Base-by-base conservation (phyloP, 2,329 filamentous ascomycete genomes). In the Pezicula rhizophila region DNA sequence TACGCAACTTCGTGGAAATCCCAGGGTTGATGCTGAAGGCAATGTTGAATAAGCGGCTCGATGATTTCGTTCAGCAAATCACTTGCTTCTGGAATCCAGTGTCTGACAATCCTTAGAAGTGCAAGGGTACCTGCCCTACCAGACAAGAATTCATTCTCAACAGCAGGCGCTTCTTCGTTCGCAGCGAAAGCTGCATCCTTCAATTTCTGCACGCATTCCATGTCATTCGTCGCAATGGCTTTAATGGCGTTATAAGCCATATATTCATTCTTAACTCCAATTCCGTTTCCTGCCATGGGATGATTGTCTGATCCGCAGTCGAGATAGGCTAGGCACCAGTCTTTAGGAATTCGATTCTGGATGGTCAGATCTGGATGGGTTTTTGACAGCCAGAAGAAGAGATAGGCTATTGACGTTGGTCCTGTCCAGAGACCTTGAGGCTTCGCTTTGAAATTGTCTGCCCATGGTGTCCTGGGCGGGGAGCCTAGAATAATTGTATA, bases 81-180 rank as follows among this genome's bases (percentile, higher is more conserved):
- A 14, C 68, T 67, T 47, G 76, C 73, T 28, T 73, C 69, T 0
- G 72, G 64, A 41, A 85, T 78, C 26, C 43, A 48, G 10, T 49
- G 20, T 26, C 48, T 45, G 11, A 53, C 35, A 50, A 87, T 67
- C 1, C 85, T 74, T 37, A 89, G 72, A 39, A 87, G 69, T 61
- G 87, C 88, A 20, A 89, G 69, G 46, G 81, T 78, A 0, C 85
- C 85, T 1, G 84, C 80, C 10, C 82, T 75, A 5, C 85, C 85
- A 61, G 84, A 48, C 34, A 51, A n/a, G 48, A 51, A 53, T 48
- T 55, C 48, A 31, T 47, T 39, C 28, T 47, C 25, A 7, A 15
- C 46, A n/a, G 39, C 38, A 23, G 49, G 37, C 1, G 25, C 39
- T 5, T 49, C 43, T 1, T 47, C 15, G 23, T 14, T 47, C 5